Evolutionary conservation across 352 stramenopile genomes (phyloP).

Genomic region (Lagenidium giganteum): DNA sequence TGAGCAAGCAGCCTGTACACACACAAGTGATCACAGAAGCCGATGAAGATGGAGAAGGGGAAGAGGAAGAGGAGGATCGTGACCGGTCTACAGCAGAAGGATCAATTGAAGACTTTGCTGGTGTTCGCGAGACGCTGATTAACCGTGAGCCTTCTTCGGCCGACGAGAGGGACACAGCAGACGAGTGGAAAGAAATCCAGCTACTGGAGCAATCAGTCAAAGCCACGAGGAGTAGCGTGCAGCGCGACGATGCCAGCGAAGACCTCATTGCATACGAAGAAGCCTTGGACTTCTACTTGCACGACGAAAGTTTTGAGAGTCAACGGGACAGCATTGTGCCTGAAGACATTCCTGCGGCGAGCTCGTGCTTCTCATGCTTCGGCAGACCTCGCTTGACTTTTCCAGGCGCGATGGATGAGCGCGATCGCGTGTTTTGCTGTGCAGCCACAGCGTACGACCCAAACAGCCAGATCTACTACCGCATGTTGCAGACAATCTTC

Average conservation of each 20-base stretch:
- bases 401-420: slow-evolving; percentile 32
- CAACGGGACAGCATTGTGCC: slow-evolving; percentile 44
- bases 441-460: slow-evolving; percentile 35
- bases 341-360: slow-evolving; percentile 22
- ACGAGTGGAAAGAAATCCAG: slow-evolving; percentile 52
- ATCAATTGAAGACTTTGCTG: too few relatives aligned
- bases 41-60: slow-evolving; percentile 12
- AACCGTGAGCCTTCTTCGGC: slow-evolving; percentile 2
- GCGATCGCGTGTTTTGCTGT: slow-evolving; percentile 59
- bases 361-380: slow-evolving; percentile 45
- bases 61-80: slow-evolving; percentile 13
- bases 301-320: slow-evolving; percentile 30
- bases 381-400: slow-evolving; percentile 37
- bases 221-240: neutral
- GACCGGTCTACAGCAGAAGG: too few relatives aligned
- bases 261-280: slow-evolving; percentile 38
- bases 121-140: slow-evolving; percentile 3
- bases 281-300: slow-evolving; percentile 32
- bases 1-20: slow-evolving; percentile 25
- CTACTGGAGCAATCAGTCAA: slow-evolving; percentile 17
- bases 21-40: slow-evolving; percentile 29
- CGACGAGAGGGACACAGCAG: slow-evolving; percentile 8
- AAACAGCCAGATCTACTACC: slow-evolving; percentile 30
- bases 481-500: slow-evolving; percentile 53
- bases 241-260: slow-evolving; percentile 2